Evolutionary conservation across 768 basidiomycete species (phyloP), one percentile per base, ranked within the genome.

Genomic region (Pholiota molesta): DNA sequence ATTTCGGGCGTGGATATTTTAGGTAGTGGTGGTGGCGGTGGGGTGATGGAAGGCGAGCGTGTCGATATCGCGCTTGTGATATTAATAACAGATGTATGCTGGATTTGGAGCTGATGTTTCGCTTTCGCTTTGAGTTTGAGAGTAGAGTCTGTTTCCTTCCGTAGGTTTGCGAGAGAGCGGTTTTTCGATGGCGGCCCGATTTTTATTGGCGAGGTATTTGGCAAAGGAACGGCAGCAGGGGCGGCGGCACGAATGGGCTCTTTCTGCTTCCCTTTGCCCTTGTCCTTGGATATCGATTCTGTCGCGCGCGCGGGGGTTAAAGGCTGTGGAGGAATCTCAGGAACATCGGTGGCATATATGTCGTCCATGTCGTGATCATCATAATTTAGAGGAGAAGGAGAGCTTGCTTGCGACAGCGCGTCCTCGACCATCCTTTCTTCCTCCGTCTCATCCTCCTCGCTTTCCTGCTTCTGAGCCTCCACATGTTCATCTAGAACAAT

Each of bases 341-440:
- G 29, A 6, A 37, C 35, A 28, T 56, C 55, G 40, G 55, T 40
- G 26, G 52, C n/a, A 23, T 60, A n/a, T 23, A 53, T 6, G 21
- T 60, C 60, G 26, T 63, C 53, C 26, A 17, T 35, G 8, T 60
- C 26, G 0, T 55, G 56, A 4, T 59, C 23, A 0, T 53, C 59
- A 16, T 28, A 14, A 21, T 44, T n/a, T 3, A 39, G 29, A 8
- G 55, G n/a, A n/a, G n/a, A n/a, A n/a, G n/a, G 60, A 13, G 57
- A 37, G 17, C 59, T 39, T 1, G 55, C 61, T 37, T 68, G 61
- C 14, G 69, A 68, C 39, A 69, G 66, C 1, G 63, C 59, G 11
- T 64, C 65, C 52, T 67, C 68, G 1, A 66, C 52, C 57, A 60
- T 60, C 13, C 59, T 58, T 19, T 65, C 69, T 19, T 70, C 69